A percentile compares a stretch with the other conserved stretches of the same genome.
phyloP scores from a whole-genome alignment of 2,329 filamentous ascomycete species.

The Eutypa lata region DNA sequence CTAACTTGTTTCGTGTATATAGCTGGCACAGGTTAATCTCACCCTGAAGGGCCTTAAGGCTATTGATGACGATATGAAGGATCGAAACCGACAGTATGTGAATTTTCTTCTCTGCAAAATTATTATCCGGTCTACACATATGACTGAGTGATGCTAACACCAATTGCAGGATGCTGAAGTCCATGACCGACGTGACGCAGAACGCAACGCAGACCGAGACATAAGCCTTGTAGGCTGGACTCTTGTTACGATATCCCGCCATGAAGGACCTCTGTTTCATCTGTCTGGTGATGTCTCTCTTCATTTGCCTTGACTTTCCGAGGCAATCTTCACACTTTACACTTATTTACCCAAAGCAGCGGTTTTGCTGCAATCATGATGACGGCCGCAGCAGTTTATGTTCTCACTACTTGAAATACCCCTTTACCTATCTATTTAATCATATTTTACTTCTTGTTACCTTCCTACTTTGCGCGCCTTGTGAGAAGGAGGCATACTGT shows the following conservation, averaged over 20 bases:
- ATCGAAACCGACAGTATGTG: constrained; percentile 46
- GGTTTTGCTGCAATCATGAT: not conserved
- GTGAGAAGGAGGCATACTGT: too few relatives aligned
- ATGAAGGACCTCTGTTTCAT: not conserved
- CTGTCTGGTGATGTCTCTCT: too few relatives aligned
- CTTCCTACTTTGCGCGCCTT: not conserved
- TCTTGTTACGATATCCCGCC: too few relatives aligned
- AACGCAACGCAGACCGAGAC: constrained; percentile 6
- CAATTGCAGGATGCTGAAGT: constrained; percentile 30
- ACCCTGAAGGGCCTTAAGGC: constrained; percentile 49
- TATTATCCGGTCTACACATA: not conserved
- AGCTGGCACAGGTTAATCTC: constrained; percentile 43
- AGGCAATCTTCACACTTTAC: not conserved
- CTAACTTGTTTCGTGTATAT: constrained; percentile 13
- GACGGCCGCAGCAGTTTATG: not conserved
- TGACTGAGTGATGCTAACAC: constrained; percentile 11
- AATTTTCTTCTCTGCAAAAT: not conserved
- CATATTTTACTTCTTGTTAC: not conserved
- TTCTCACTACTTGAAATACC: not conserved
- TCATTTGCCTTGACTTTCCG: not conserved
- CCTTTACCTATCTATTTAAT: not conserved
- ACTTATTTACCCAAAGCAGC: not conserved
- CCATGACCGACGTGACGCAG: constrained; percentile 27
- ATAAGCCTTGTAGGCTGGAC: not conserved
- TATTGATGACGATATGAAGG: constrained; percentile 55